A percentile compares a stretch with the other conserved stretches of the same genome.
phyloP scores from a whole-genome alignment of 2,329 filamentous ascomycete genomes.

The Sporothrix brunneoviolacea region DNA sequence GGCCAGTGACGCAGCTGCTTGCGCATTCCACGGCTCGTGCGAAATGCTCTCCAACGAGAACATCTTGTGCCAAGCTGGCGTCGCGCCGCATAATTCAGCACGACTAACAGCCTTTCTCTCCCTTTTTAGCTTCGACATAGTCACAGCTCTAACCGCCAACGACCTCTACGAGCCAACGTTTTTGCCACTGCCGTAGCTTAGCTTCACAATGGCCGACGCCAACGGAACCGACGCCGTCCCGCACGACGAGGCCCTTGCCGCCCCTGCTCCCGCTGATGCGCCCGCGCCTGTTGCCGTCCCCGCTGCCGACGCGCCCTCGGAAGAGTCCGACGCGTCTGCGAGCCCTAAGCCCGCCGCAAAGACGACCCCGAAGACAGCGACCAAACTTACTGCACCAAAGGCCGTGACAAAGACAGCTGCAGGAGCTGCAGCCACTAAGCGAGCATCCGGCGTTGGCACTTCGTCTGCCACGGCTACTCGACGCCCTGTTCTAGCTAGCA shows the following conservation, averaged over 20 bases:
- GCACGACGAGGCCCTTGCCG: constrained; percentile 21
- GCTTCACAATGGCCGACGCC: constrained; percentile 28
- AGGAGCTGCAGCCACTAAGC: constrained; percentile 19
- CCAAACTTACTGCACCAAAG: constrained; percentile 22
- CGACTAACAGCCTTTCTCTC: not conserved
- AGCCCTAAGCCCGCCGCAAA: constrained; percentile 17
- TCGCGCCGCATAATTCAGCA: not conserved
- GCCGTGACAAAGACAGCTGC: constrained; percentile 15
- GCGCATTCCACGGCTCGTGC: too few relatives aligned
- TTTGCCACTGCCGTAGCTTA: not conserved
- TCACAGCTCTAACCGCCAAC: not conserved
- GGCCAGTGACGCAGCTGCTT: too few relatives aligned
- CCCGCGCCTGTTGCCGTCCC: constrained; percentile 12
- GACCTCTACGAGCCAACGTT: not conserved
- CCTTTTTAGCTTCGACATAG: constrained; percentile 2
- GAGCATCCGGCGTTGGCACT: constrained; percentile 15
- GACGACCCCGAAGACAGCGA: constrained; percentile 16
- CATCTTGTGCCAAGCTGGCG: too few relatives aligned
- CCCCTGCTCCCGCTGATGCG: constrained; percentile 14
- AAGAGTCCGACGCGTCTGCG: constrained; percentile 6
- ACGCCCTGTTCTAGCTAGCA: constrained; percentile 21
- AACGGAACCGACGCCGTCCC: constrained; percentile 26
- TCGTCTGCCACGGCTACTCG: constrained; percentile 16
- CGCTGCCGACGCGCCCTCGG: constrained; percentile 12
- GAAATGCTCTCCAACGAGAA: too few relatives aligned